phyloP scores from a whole-genome alignment of 345 rosid genomes.

The Corymbia maculata region DNA sequence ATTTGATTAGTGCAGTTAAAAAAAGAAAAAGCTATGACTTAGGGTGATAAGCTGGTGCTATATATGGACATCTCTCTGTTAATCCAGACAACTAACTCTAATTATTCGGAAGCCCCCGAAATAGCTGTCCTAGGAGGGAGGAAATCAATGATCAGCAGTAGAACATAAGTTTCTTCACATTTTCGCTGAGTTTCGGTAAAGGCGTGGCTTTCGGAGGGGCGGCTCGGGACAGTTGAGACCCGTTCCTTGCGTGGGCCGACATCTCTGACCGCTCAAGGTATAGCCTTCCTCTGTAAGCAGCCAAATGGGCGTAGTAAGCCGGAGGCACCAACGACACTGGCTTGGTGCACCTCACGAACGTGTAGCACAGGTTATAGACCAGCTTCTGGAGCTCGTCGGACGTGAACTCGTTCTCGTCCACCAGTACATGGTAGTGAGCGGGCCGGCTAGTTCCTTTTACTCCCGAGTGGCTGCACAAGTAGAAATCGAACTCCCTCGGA shows the following conservation, averaged over 20 bases:
- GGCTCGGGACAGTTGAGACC: constrained; percentile 42
- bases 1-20: not conserved
- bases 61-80: not conserved
- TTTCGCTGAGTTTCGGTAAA: constrained; percentile 73
- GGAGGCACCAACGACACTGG: constrained; percentile 95
- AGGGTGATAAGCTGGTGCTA: not conserved
- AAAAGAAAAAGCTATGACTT: not conserved
- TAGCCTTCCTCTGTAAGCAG: constrained; percentile 89
- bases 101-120: not conserved
- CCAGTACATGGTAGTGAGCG: constrained; percentile 73
- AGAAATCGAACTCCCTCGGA: constrained; percentile 89
- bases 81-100: not conserved
- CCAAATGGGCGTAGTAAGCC: constrained; percentile 89
- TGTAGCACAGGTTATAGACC: constrained; percentile 78
- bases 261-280: constrained; percentile 75
- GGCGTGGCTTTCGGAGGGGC: constrained; percentile 80
- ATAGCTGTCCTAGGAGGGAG: not conserved
- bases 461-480: constrained; percentile 89
- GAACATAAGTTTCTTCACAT: constrained; percentile 85
- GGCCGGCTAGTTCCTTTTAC: constrained; percentile 95
- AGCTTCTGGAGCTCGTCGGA: constrained; percentile 89
- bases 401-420: constrained; percentile 87
- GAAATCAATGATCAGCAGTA: constrained; percentile 45
- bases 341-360: constrained; percentile 89
- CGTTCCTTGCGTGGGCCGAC: constrained; percentile 9